A percentile compares a stretch with the other conserved stretches of the same genome.
Evolutionary conservation across 2,329 filamentous ascomycete genomes (phyloP).

Genomic region (Botrytis medusae): DNA sequence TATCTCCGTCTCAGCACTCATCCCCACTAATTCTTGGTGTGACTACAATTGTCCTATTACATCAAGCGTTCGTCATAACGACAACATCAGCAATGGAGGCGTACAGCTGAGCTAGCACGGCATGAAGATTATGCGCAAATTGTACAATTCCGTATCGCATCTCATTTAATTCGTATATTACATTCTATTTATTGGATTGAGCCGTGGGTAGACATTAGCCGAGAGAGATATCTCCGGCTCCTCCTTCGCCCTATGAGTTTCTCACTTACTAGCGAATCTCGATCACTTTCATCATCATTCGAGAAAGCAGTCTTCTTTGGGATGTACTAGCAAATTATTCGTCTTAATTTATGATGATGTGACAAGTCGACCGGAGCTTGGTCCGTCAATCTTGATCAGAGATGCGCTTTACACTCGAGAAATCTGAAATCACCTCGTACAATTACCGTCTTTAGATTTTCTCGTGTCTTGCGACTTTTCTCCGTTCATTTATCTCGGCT

Average conservation of each 20-base stretch:
- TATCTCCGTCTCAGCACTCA: neutral
- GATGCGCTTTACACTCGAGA: neutral
- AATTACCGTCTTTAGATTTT: neutral
- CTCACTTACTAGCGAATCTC: neutral
- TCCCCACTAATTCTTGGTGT: neutral
- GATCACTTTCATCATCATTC: neutral
- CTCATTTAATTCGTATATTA: neutral
- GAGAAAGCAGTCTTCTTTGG: neutral
- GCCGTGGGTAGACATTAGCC: neutral
- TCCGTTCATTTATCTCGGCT: neutral
- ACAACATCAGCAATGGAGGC: neutral
- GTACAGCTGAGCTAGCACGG: neutral
- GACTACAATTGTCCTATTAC: neutral
- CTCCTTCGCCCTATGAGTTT: neutral
- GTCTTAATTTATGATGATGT: neutral
- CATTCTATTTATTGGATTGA: neutral
- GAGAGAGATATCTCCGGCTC: neutral
- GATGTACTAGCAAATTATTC: neutral
- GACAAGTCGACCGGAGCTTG: neutral
- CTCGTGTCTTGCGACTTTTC: neutral
- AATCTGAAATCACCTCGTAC: neutral
- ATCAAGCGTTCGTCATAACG: neutral
- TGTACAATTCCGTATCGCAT: neutral
- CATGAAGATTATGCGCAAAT: neutral
- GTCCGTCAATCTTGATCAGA: neutral